Evolutionary conservation across 2,329 filamentous ascomycete genomes (phyloP), one percentile per base, ranked within the genome.

Genomic region (Pseudogymnoascus sp.): DNA sequence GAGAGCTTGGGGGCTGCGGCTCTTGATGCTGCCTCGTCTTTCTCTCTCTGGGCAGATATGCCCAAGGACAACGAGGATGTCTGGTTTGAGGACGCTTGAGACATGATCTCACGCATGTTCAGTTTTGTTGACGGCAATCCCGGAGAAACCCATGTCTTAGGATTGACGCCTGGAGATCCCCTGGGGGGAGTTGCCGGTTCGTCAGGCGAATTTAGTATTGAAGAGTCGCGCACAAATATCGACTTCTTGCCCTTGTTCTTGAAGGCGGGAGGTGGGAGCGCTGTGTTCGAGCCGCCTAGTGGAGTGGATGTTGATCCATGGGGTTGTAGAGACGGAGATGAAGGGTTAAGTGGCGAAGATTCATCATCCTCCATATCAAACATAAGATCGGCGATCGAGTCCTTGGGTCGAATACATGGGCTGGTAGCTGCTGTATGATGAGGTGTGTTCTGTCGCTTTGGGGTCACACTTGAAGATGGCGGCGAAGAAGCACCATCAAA

Each of bases 351-450:
- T 12, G 59, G 35, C 8, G 67, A 62, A 12, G 63, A 41, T 16
- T 71, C 69, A 31, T 73, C 72, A 18, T 96, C 92, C 63, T 96
- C 93, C 92, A 97, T 97, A 67, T 91, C 86, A 71, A 97, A 97
- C 74, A 96, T 96, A 62, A 97, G 81, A 68, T 97, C 93, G 38
- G 81, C 81, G 1, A 82, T 78, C 0, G 89, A 93, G 18, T 81
- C 81, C 69, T 86, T 91, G 1, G 88, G 81, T 62, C 84, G 87
- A 49, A 95, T 78, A 16, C 77, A 80, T 0, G 91, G 91, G 62
- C 86, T 90, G 60, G 83, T 80, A 0, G 81, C 79, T 64, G 85
- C 84, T 64, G 85, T 84, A 65, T 86, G 86, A 12, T 74, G 77
- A 18, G 70, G 70, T 5, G 68, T 69, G 62, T 79, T 83, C 1